These are phyloP conservation scores for Pseudohalonectria lignicola DNA, from an alignment of 2,329 filamentous ascomycete species.

Conservation along the genomic window DNA sequence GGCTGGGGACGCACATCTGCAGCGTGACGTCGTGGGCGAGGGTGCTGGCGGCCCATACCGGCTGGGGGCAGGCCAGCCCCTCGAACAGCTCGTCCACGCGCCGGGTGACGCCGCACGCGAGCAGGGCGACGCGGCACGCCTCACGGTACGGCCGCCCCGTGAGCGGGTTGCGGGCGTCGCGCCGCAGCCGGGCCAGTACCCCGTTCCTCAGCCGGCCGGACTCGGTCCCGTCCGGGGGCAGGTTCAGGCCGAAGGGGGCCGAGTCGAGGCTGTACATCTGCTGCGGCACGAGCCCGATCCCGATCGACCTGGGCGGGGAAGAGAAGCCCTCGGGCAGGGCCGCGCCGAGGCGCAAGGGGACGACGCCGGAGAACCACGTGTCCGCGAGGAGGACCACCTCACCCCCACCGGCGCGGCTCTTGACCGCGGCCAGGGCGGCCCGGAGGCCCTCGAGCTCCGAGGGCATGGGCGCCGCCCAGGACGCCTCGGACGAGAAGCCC, in stretches of 20 bases:
- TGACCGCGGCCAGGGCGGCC: background rate
- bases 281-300: slow-evolving; percentile 2
- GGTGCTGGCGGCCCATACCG: slow-evolving; percentile 1
- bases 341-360: slow-evolving; percentile 4
- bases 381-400: slow-evolving; percentile 4
- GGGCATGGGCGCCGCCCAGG: background rate
- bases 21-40: slow-evolving; percentile 19
- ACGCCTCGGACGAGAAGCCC: background rate
- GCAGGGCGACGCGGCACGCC: too few relatives aligned
- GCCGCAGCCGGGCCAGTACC: slow-evolving; percentile 1
- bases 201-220: slow-evolving; percentile 5
- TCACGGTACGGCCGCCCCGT: too few relatives aligned
- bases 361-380: background rate
- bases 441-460: background rate
- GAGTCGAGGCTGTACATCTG: slow-evolving; percentile 3
- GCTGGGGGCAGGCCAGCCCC: background rate
- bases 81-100: too few relatives aligned
- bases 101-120: too few relatives aligned
- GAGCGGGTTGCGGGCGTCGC: too few relatives aligned
- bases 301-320: background rate
- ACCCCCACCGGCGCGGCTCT: background rate
- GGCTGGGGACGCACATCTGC: slow-evolving; percentile 24
- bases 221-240: slow-evolving; percentile 2
- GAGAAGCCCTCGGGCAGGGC: slow-evolving; percentile 3
- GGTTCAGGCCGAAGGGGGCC: slow-evolving; percentile 3